These are phyloP conservation scores for Leptographium lundbergii DNA, from an alignment of 2,329 filamentous ascomycete species.

Conservation along the genomic window DNA sequence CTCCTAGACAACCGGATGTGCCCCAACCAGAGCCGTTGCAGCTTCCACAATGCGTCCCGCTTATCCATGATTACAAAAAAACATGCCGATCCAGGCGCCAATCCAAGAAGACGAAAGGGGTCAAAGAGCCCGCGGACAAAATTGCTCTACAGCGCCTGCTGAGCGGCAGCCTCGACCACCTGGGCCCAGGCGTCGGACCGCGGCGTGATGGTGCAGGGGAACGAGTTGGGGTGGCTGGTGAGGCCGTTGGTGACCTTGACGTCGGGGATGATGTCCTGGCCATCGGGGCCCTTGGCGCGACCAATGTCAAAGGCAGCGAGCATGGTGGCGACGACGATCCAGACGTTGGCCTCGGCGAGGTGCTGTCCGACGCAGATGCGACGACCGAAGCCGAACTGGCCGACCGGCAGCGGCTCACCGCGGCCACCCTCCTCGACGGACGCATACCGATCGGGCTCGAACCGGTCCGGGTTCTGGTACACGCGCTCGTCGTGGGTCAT, in stretches of 20 bases:
- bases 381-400: slow-evolving; percentile 41
- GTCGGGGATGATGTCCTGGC: slow-evolving; percentile 2
- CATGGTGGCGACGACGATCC: slow-evolving; percentile 25
- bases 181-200: neutral
- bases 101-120: too few species aligned
- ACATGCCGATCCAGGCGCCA: too few species aligned
- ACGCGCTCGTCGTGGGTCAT: slow-evolving; percentile 30
- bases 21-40: too few species aligned
- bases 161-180: neutral
- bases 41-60: too few species aligned
- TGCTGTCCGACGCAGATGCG: slow-evolving; percentile 32
- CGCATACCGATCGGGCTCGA: slow-evolving; percentile 27
- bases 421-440: slow-evolving; percentile 25
- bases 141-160: too few species aligned
- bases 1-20: too few species aligned
- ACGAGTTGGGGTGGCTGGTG: slow-evolving; percentile 9
- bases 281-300: slow-evolving; percentile 13
- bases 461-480: slow-evolving; percentile 25
- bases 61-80: too few species aligned
- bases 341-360: slow-evolving; percentile 28
- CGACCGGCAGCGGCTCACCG: slow-evolving; percentile 23
- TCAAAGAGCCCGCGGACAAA: too few species aligned
- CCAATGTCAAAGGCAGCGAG: slow-evolving; percentile 22
- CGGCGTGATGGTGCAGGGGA: slow-evolving; percentile 2
- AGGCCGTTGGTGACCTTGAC: slow-evolving; percentile 10